A percentile compares a stretch with the other conserved stretches of the same genome.
Conservation (phyloP, 1,284 basidiomycete genomes). For the Takashimella koratensis region DNA sequence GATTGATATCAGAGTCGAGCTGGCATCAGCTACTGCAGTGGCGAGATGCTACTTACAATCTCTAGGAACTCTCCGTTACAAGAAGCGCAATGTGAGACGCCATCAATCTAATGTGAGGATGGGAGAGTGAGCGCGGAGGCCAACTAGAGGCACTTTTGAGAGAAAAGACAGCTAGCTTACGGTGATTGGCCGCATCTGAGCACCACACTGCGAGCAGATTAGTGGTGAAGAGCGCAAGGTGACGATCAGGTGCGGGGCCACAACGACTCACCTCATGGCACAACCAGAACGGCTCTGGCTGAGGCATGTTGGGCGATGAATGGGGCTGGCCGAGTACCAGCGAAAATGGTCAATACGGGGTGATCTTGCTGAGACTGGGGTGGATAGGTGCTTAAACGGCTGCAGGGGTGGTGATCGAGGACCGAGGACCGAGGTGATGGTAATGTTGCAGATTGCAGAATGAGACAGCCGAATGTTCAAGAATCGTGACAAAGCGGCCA, state of each 20-base stretch:
- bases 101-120: slow-evolving; percentile 20
- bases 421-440: too few relatives aligned
- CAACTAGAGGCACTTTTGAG: neutral
- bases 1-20: slow-evolving; percentile 43
- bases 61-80: slow-evolving; percentile 45
- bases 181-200: slow-evolving; percentile 40
- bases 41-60: slow-evolving; percentile 25
- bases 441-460: too few relatives aligned
- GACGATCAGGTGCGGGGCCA: too few relatives aligned
- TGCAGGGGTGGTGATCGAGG: too few relatives aligned
- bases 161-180: slow-evolving; percentile 12
- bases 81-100: slow-evolving; percentile 36
- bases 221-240: too few relatives aligned
- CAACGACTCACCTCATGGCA: slow-evolving; percentile 40
- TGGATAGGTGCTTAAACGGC: too few relatives aligned
- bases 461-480: too few relatives aligned
- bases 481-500: too few relatives aligned
- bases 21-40: slow-evolving; percentile 8
- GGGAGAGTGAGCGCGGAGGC: too few relatives aligned
- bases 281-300: slow-evolving; percentile 37
- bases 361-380: too few relatives aligned
- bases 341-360: too few relatives aligned
- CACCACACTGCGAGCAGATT: slow-evolving; percentile 37
- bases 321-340: neutral
- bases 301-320: slow-evolving; percentile 15